phyloP scores from a whole-genome alignment of 2,329 filamentous ascomycete species.

The Ascosphaera apis region DNA sequence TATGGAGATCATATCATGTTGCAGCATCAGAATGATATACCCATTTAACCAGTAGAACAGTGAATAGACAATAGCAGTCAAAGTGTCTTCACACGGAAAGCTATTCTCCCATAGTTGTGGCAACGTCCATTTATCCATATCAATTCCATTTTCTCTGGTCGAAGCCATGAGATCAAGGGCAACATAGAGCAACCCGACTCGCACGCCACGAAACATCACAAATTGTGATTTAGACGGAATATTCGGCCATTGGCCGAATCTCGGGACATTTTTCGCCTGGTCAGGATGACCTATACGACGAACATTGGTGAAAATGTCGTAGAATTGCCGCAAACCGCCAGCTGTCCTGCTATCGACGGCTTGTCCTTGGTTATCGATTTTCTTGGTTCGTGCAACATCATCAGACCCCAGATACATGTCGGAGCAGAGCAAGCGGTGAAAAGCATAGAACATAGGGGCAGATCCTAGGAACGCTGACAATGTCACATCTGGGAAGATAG shows the following conservation, averaged over 20 bases:
- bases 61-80: not conserved
- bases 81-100: not conserved
- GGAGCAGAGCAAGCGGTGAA: not conserved
- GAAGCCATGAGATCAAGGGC: conserved; percentile 2
- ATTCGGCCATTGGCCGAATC: conserved; percentile 1
- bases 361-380: not conserved
- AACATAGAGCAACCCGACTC: conserved; percentile 3
- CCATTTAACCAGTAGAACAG: not conserved
- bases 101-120: not conserved
- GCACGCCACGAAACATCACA: conserved; percentile 2
- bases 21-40: not conserved
- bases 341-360: not conserved
- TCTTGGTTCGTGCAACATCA: not conserved
- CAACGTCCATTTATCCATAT: not conserved
- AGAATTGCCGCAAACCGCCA: not conserved
- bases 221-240: conserved; percentile 1
- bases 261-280: conserved; percentile 1
- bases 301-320: conserved; percentile 1
- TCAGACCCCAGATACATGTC: not conserved
- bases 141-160: not conserved
- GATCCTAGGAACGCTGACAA: not conserved
- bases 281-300: conserved; percentile 1
- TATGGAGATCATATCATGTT: conserved; percentile 1
- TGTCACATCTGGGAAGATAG: not conserved
- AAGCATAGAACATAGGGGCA: not conserved